Conservation (phyloP, 2,329 filamentous ascomycete species). For the Fusarium denticulatum region DNA sequence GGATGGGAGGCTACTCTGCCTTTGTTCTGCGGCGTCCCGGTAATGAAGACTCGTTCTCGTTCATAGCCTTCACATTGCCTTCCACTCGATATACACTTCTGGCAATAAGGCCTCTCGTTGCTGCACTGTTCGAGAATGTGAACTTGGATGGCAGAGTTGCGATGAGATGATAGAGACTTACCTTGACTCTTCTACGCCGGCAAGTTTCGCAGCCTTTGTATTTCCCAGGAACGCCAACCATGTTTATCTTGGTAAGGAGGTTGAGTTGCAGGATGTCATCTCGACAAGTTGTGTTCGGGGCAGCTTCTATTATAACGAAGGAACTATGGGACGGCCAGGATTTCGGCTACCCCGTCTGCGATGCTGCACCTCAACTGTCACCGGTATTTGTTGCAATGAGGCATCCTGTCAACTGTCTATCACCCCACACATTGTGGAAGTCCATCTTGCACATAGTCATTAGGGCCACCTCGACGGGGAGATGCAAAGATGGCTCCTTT, state of each 20-base stretch:
- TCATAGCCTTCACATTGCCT: slow-evolving; percentile 71
- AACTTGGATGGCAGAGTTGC: not conserved
- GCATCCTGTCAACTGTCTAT: slow-evolving; percentile 30
- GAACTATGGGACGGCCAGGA: slow-evolving; percentile 2
- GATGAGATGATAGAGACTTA: slow-evolving; percentile 45
- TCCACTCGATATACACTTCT: slow-evolving; percentile 67
- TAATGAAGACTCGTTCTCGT: slow-evolving; percentile 71
- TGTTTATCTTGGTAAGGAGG: slow-evolving; percentile 46
- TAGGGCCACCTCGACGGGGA: slow-evolving; percentile 10
- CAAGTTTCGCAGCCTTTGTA: slow-evolving; percentile 73
- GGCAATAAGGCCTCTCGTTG: slow-evolving; percentile 68
- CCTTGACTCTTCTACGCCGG: slow-evolving; percentile 67
- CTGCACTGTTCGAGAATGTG: slow-evolving; percentile 61
- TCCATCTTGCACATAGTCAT: slow-evolving; percentile 15
- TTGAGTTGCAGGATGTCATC: not conserved
- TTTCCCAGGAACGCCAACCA: slow-evolving; percentile 72
- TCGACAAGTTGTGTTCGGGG: not conserved
- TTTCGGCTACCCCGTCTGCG: slow-evolving; percentile 19
- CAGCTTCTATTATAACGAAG: slow-evolving; percentile 1
- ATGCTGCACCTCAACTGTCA: slow-evolving; percentile 37
- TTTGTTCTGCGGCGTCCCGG: slow-evolving; percentile 64
- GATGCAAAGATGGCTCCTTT: slow-evolving; percentile 22
- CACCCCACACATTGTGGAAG: slow-evolving; percentile 39
- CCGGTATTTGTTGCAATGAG: slow-evolving; percentile 16
- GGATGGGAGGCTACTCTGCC: slow-evolving; percentile 68